Evolutionary conservation across 305 asterid genomes (phyloP), one percentile per base, ranked within the genome.

Genomic region (Lippia alba): DNA sequence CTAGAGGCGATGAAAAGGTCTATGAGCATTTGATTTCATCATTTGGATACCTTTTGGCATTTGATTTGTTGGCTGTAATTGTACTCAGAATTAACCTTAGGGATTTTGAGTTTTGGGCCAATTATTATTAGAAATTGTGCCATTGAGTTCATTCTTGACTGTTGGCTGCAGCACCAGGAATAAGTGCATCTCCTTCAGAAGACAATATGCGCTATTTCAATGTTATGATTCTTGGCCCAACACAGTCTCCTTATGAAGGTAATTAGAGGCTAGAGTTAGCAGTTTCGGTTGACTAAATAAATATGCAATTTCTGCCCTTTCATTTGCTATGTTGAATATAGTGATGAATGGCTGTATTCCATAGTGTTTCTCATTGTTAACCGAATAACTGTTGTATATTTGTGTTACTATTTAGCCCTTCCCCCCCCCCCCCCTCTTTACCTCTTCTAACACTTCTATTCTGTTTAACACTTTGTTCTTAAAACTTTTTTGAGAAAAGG

Each of bases 191-290:
- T 6, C 97, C 99, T 0, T 94, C 96, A 1, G 99, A 94, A 78
- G 97, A 94, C n/a, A 94, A 94, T 68, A 91, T 94, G 99, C 92
- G 97, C 56, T 87, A 94, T 61, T 94, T 94, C 84, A 91, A 94
- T 84, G 99, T 94, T 56, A 91, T 94, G 99, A 88, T 94, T 71
- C 99, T 94, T 79, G 99, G 99, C 65, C 99, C 99, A 66, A 69
- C 97, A 11, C 97, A 94, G 72, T 94, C 99, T 75, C 99, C 99
- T 65, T 94, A 89, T 73, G 99, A 94, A 94, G 99, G 99, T 91
- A 83, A 62, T 32, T 50, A 0, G 55, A 48, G 59, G 60, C 32
- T 50, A 0, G 54, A 48, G 59, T 58, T 72, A 46, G 56, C 41
- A 44, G 61, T 46, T 39, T 69, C 36, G 58, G 63, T 56, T 67